A percentile compares a stretch with the other conserved stretches of the same genome.
These are phyloP conservation scores for Cubamyces sp. DNA, from an alignment of 768 basidiomycete species.

Conservation along the genomic window DNA sequence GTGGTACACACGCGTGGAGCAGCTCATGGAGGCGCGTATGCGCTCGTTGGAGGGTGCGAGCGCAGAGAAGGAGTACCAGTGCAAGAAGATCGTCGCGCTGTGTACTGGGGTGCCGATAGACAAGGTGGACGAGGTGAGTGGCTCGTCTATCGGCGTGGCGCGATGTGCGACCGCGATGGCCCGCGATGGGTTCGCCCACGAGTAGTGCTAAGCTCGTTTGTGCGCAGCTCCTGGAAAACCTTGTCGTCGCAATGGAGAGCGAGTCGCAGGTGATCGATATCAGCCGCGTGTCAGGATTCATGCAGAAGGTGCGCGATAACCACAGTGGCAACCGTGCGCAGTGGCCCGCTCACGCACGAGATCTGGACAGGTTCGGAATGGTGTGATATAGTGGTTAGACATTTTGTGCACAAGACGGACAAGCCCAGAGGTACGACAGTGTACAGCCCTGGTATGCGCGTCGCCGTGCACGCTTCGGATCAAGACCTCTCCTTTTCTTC, in stretches of 20 bases:
- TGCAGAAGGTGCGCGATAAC: conserved; percentile 72
- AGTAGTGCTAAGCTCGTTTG: conserved; percentile 21
- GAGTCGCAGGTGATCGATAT: conserved; percentile 83
- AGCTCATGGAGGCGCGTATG: conserved; percentile 71
- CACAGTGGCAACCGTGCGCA: neutral
- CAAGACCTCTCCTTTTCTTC: neutral
- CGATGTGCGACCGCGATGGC: neutral
- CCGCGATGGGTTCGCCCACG: neutral
- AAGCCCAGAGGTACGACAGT: neutral
- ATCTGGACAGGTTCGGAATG: conserved; percentile 56
- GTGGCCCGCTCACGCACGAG: conserved; percentile 1
- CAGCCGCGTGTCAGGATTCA: conserved; percentile 84
- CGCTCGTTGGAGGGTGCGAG: conserved; percentile 75
- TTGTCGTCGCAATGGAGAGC: conserved; percentile 87
- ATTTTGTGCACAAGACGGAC: neutral
- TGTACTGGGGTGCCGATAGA: conserved; percentile 88
- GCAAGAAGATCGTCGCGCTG: conserved; percentile 87
- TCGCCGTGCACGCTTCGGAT: neutral
- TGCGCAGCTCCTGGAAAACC: conserved; percentile 76
- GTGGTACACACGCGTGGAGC: conserved; percentile 84
- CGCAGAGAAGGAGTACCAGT: conserved; percentile 89
- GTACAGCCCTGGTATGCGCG: neutral
- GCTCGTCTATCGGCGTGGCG: neutral
- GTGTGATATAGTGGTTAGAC: conserved; percentile 49
- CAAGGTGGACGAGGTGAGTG: conserved; percentile 85